Base-by-base conservation (phyloP, 1,139 yeast species). In the Suhomyces coccinellae region DNA sequence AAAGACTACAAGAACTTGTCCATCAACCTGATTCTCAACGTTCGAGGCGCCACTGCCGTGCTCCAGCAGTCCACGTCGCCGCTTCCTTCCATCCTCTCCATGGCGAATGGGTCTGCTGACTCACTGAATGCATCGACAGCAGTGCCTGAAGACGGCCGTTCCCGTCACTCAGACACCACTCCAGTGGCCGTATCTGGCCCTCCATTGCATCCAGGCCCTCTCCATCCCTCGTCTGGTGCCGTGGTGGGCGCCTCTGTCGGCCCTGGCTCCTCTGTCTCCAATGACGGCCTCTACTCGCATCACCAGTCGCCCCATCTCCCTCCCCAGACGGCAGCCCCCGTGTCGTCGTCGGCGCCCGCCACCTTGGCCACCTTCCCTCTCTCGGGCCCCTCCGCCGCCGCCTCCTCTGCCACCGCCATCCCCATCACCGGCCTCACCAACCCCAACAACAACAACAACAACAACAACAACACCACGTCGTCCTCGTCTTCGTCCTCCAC, bases 21-120 rank as follows among this genome's bases (percentile, higher is more conserved):
- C 4, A 52, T 52, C 29, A 48, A 48, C 40, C 49, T 46, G 52
- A 52, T 50, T 11, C 43, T 52, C 10, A 52, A 52, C 32, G 46
- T 48, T 11, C 33, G 38, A 16, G 46, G 45, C 24, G 38, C 28
- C 22, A 20, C 33, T 4, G 27, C 33, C 11, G 24, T 36, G 24
- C 27, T 34, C 12, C 36, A 34, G 14, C 27, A 24, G 9, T 20
- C 36, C 28, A 24, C 11, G 14, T 9, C 17, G 12, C 17, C 29
- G 7, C 29, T 34, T 10, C 36, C 36, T 1, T 34, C 36, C 20
- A 22, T 34, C 13, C 6, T 24, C 9, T 22, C 17, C 17, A 24
- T 34, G 24, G 24, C 24, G 9, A 20, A 20, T 6, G 24, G 24
- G 8, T 20, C 24, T 20, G 24, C 8, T 2, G 24, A 20, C 24